phyloP scores from a whole-genome alignment of 139 green algal genomes.

The Haematococcus lacustris region DNA sequence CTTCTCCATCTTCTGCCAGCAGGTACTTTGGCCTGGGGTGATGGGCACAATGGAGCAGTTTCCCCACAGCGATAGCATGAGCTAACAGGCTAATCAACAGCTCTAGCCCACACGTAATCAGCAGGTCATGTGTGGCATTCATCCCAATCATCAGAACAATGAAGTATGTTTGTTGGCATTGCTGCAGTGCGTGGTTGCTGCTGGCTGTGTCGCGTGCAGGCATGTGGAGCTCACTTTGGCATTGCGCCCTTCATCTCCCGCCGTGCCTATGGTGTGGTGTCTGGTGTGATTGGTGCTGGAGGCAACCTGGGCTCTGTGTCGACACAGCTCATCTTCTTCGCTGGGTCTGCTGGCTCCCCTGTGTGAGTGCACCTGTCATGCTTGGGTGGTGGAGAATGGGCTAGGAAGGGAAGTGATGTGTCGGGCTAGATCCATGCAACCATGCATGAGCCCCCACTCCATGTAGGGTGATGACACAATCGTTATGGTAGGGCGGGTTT shows the following conservation, averaged over 20 bases:
- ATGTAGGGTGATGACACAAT: not conserved
- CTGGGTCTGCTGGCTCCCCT: conserved; percentile 7
- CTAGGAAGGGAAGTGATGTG: not conserved
- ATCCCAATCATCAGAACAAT: not conserved
- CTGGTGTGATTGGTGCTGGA: conserved; percentile 83
- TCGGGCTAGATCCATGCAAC: conserved; percentile 40
- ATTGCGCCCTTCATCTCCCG: conserved; percentile 84
- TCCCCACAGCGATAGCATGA: not conserved
- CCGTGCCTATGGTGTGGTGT: conserved; percentile 69
- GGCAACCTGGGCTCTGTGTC: conserved; percentile 82
- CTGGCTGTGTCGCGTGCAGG: conserved; percentile 1
- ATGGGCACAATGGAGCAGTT: not conserved
- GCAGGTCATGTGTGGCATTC: not conserved
- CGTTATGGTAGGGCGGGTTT: no score
- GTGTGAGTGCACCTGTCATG: conserved; percentile 2
- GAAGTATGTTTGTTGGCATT: not conserved
- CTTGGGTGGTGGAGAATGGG: not conserved
- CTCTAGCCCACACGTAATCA: not conserved
- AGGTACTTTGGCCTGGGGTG: conserved; percentile 3
- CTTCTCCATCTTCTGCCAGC: conserved; percentile 78
- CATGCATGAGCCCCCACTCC: not conserved
- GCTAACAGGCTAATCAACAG: not conserved
- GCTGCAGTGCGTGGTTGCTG: not conserved
- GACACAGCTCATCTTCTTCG: conserved; percentile 88
- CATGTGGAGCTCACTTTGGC: conserved; percentile 62